Base-by-base conservation (phyloP, 2,329 filamentous ascomycete genomes). In the Fusarium sp. region DNA sequence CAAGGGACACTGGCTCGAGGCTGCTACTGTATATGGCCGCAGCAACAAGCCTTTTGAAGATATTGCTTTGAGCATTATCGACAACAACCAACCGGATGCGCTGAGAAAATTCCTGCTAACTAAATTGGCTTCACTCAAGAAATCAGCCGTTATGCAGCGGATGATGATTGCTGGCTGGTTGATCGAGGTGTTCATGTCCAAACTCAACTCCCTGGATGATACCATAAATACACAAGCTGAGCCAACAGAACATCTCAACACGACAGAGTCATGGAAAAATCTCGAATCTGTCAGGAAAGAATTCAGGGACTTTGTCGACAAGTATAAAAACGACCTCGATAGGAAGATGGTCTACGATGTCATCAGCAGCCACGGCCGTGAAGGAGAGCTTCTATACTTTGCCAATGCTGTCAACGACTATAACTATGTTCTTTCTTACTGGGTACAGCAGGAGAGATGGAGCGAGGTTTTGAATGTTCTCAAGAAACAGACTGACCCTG, bases 1-100 rank as follows among this genome's bases (percentile, higher is more conserved):
- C 60, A 95, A 93, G 80, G 92, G 93, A 5, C 90, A 92, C 54
- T 98, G 91, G 78, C 81, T 89, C 54, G 94, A 99, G 77, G 96
- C 96, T 39, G 96, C 97, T 2, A 88, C 89, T 12, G 89, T 98
- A 4, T 98, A 97, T 78, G 96, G 96, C 15, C 93, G 93, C 78
- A 98, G 96, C 80, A 98, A 93, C 77, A 98, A 98, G 82, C 91
- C 93, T 0, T 99, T 99, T 71, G 96, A 99, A 77, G 94, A 99
- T 77, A 95, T 99, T 44, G 94, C 94, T 23, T 84, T 99, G 35
- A 90, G 89, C 3, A 92, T 99, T 75, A 94, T 99, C 70, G 94
- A 98, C 79, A 91, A 92, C 68, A 90, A 91, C 38, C 93, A 98
- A 78, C 91, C 93, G 58, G 95, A 98, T 82, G 95, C 96, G 3